These are phyloP conservation scores for Linum lewisii DNA, from an alignment of 345 rosid genomes.

Conservation along the genomic window DNA sequence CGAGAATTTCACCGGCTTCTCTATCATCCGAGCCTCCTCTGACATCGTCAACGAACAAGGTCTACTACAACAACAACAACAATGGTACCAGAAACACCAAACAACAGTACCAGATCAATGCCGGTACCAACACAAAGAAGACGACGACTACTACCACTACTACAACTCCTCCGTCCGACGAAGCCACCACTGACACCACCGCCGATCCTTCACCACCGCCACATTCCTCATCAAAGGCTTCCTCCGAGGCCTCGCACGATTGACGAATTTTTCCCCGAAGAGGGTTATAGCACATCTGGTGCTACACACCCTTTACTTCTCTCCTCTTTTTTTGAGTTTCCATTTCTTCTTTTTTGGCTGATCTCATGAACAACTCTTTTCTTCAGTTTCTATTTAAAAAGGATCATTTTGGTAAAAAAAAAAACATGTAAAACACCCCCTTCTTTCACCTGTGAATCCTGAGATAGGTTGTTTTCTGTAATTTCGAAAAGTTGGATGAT, in stretches of 20 bases:
- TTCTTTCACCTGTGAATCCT: neutral
- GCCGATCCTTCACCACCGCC: neutral
- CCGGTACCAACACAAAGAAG: neutral
- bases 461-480: neutral
- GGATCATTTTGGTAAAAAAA: neutral
- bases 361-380: neutral
- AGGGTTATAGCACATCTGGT: neutral
- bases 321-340: neutral
- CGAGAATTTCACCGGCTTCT: neutral
- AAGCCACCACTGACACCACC: neutral
- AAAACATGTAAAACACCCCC: neutral
- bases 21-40: neutral
- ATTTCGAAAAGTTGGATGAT: neutral
- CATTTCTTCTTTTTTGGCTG: neutral
- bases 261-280: neutral
- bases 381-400: no score
- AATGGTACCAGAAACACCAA: neutral
- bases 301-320: neutral
- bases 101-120: neutral
- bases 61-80: neutral
- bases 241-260: conserved; percentile 1
- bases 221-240: neutral
- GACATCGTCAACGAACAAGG: neutral
- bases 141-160: neutral
- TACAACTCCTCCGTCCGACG: neutral